These are phyloP conservation scores for Hamamelis virginiana DNA, from an alignment of 164 flowering plant species.

Conservation along the genomic window DNA sequence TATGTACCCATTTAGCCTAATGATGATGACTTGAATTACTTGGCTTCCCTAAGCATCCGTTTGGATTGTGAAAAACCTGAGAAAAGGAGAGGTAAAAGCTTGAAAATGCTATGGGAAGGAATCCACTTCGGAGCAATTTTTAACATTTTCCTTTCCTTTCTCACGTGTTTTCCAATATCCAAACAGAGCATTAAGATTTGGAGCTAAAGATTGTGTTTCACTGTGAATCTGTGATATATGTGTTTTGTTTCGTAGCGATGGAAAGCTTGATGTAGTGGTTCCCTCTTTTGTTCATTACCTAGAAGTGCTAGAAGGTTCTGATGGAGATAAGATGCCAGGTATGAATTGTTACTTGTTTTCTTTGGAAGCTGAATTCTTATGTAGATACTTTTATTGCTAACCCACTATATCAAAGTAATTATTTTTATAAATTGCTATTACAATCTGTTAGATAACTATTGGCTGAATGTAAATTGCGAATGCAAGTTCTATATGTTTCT, in stretches of 20 bases:
- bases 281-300: constrained; percentile 98
- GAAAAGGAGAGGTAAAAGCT: too few species aligned
- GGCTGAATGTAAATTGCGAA: too few species aligned
- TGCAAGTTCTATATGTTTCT: too few species aligned
- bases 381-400: not conserved
- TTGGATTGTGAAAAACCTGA: not conserved
- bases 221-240: not conserved
- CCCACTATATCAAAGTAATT: not conserved
- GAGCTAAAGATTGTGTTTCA: too few species aligned
- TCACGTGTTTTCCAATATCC: too few species aligned
- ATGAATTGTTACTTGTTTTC: not conserved
- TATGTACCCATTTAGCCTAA: too few species aligned
- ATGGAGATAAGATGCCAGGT: constrained; percentile 99
- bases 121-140: too few species aligned
- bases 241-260: constrained; percentile 59
- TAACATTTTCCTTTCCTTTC: too few species aligned
- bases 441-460: too few species aligned
- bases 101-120: too few species aligned
- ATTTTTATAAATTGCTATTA: too few species aligned
- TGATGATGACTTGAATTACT: not conserved
- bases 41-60: not conserved
- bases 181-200: too few species aligned
- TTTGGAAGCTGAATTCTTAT: not conserved
- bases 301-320: constrained; percentile 97
- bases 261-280: constrained; percentile 94